Evolutionary conservation across 2,329 filamentous ascomycete species (phyloP), one percentile per base, ranked within the genome.

Genomic region (Calonectria ilicicola): DNA sequence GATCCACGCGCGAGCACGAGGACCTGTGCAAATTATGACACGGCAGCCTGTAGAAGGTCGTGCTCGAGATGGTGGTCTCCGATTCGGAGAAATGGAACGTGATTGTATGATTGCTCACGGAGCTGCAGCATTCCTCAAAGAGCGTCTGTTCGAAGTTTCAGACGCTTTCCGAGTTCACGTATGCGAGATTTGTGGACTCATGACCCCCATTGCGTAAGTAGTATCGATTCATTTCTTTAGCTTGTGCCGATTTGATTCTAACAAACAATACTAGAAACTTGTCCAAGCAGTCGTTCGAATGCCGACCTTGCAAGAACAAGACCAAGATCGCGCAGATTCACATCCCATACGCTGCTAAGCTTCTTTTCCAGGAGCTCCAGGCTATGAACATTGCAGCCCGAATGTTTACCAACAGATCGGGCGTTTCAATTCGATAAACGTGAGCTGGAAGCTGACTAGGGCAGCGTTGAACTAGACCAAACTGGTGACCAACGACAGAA

Each of bases 41-140:
- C 91, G 97, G 70, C 97, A 99, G 85, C 97, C 97, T 21, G 97
- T 99, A 17, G 97, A 99, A 86, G 97, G 97, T 93, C 94, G 97
- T 91, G 97, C 97, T 4, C 90, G 97, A 85, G 97, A 99, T 83
- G 97, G 97, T 90, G 97, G 97, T 88, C 90, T 99, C 53, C 96
- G 97, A 83, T 99, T 99, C 91, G 97, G 97, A 92, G 97, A 99
- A 89, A 99, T 99, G 97, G 97, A 99, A 86, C 96, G 97, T 87
- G 97, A 99, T 91, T 99, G 97, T 84, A 99, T 99, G 97, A 99
- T 99, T 88, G 95, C 97, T n/a, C 97, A 99, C 84, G 97, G 97
- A 83, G 97, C 97, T 4, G 96, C 95, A 67, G 93, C 96, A 2
- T 99, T 99, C 90, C 87, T 99, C 82, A 99, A 99, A 87, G 97